These are phyloP conservation scores for Geranomyces variabilis DNA, from an alignment of 192 early-diverging fungal species.

Conservation along the genomic window DNA sequence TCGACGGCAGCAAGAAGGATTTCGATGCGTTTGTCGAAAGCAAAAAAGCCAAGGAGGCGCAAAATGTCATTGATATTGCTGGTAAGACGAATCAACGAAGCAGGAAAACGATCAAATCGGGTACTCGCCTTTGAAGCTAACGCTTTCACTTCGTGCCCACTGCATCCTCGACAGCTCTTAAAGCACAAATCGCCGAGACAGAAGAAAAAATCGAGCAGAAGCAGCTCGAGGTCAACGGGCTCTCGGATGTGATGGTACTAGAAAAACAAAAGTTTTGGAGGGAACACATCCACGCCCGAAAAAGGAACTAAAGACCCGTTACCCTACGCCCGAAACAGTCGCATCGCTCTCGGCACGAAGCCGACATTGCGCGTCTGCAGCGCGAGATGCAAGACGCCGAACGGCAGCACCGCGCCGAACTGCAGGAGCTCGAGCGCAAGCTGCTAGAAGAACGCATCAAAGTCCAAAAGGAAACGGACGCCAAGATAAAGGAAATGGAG, in stretches of 20 bases:
- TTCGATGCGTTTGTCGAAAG: conserved; percentile 39
- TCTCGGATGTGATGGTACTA: conserved; percentile 49
- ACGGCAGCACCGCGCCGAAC: conserved; percentile 33
- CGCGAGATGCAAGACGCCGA: conserved; percentile 51
- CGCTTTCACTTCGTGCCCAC: background rate
- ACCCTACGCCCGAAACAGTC: conserved; percentile 22
- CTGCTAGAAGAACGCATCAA: conserved; percentile 55
- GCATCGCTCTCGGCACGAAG: conserved; percentile 46
- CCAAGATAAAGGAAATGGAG: conserved; percentile 55
- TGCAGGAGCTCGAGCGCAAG: conserved; percentile 44
- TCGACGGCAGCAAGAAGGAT: conserved; percentile 45
- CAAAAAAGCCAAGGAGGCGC: conserved; percentile 34
- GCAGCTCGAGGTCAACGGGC: conserved; percentile 47
- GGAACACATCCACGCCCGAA: no score
- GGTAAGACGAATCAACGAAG: conserved; percentile 28
- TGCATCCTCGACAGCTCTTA: background rate
- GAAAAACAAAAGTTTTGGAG: no score
- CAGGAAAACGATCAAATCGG: background rate
- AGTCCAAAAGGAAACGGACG: conserved; percentile 57
- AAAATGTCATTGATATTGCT: conserved; percentile 45
- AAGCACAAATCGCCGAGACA: conserved; percentile 29
- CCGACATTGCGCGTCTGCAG: conserved; percentile 43
- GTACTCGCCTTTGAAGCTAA: background rate
- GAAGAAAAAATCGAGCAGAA: conserved; percentile 50
- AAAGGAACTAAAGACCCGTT: no score